Base-by-base conservation (phyloP, 2,329 filamentous ascomycete genomes). In the Talaromyces sp. region DNA sequence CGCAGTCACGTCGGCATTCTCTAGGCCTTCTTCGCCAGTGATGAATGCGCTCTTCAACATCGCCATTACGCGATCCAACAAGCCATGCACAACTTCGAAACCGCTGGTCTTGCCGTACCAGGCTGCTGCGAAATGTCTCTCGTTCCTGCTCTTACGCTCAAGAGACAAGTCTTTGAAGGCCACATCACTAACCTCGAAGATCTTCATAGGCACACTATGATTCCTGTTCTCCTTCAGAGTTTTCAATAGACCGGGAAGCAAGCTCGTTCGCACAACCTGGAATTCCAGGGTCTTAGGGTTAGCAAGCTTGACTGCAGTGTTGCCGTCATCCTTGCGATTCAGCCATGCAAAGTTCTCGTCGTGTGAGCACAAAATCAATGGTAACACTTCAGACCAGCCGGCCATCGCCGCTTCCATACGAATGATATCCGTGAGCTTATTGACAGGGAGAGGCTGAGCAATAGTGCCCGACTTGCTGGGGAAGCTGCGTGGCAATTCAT, bases 281-380 rank as follows among this genome's bases (percentile, higher is more conserved):
- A 96, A 97, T 74, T 97, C 93, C 28, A 87, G 84, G 0, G 92
- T 96, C 82, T 97, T 97, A 62, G 93, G 93, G 76, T 97, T 97
- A 67, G 91, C 91, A 44, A 97, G 88, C 70, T 87, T 88, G 68
- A 97, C 86, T 31, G 91, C 92, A 0, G 88, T 92, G 63, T 84
- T 88, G 67, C 91, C 91, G 70, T 96, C 90, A 69, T 97, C 93
- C 72, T 88, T 87, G 72, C 92, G 89, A 80, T 96, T 96, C 58
- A 99, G 82, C 90, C 91, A 97, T 64, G 84, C 88, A 76, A 98
- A 99, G 81, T 99, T 99, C 83, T 99, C 95, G 72, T 98, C 93
- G 76, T 97, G 92, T 52, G 92, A 96, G 83, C 95, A 99, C 61
- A 99, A 86, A 69, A 96, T 98, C 31, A 99, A 83, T 28, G 95